Evolutionary conservation across 2,329 filamentous ascomycete species (phyloP), one percentile per base, ranked within the genome.

Genomic region (Aspergillus cejpii): DNA sequence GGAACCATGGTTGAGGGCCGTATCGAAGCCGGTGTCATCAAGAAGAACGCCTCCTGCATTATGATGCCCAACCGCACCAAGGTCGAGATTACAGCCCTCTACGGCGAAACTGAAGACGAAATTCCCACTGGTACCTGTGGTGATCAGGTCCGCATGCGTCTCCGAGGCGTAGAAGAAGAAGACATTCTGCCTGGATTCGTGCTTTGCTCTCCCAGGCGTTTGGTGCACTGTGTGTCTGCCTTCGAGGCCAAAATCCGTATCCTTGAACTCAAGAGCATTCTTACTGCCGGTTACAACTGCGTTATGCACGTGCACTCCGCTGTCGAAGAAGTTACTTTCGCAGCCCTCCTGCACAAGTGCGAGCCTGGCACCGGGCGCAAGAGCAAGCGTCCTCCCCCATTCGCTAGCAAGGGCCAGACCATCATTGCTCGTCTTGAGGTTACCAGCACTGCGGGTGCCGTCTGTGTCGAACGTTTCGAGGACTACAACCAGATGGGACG

Each of bases 241-340:
- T 98, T 98, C 58, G 94, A 98, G 72, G 94, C 92, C 2, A 94
- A 98, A 72, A 95, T 98, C 62, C 84, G 88, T 48, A 89, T 98
- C 53, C 75, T 98, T 41, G 92, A 98, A 54, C 76, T 98, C 53
- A 96, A 94, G 80, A 89, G 76, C 59, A 98, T 98, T 62, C 77
- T 98, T 29, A 87, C 85, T 6, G 88, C 91, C 15, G 92, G 92
- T 41, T 98, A 95, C 75, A 96, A 96, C 74, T 98, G 92, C 63
- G 94, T 98, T 31, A 75, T 98, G 56, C 92, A 98, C 72, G 87
- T 98, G 17, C 92, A 98, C 71, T 89, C 91, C 3, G 92, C 92
- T 17, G 94, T 96, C 49, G 92, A 98, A 74, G 92, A 98, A 69
- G 88, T 98, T 46, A 96, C 91, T 0, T 94, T 98, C 62, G 79